Conservation (phyloP, 2,329 filamentous ascomycete genomes). For the Exophiala viscosa region DNA sequence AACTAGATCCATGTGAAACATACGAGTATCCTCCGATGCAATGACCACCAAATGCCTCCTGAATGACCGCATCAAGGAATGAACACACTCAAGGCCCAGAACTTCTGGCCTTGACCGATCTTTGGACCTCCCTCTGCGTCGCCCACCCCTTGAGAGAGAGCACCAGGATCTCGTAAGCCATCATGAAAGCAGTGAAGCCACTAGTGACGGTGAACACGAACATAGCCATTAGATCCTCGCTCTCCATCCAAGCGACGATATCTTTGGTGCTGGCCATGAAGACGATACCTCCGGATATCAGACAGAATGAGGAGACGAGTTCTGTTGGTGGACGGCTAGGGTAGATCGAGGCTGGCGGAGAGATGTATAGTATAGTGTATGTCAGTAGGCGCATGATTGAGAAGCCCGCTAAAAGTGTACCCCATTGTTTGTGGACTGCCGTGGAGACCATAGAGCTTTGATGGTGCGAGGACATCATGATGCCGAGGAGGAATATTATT, state of each 20-base stretch:
- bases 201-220: slow-evolving; percentile 86
- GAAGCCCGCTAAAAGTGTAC: slow-evolving; percentile 74
- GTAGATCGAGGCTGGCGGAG: slow-evolving; percentile 73
- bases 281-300: slow-evolving; percentile 80
- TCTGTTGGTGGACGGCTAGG: slow-evolving; percentile 86
- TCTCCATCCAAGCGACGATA: slow-evolving; percentile 71
- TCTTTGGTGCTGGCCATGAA: slow-evolving; percentile 89
- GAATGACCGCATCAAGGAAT: too few species aligned
- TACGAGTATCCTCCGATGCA: not conserved
- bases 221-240: slow-evolving; percentile 78
- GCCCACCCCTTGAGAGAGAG: slow-evolving; percentile 90
- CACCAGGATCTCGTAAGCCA: slow-evolving; percentile 76
- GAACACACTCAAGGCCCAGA: not conserved
- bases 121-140: slow-evolving; percentile 41
- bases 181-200: slow-evolving; percentile 75
- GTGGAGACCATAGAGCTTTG: slow-evolving; percentile 77
- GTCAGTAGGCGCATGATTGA: slow-evolving; percentile 73
- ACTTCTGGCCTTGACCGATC: not conserved
- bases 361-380: slow-evolving; percentile 74
- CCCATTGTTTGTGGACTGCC: slow-evolving; percentile 95
- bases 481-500: slow-evolving; percentile 78
- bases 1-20: not conserved
- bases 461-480: slow-evolving; percentile 94
- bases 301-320: slow-evolving; percentile 76
- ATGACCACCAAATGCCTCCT: not conserved